Percentiles rank a stretch among this genome's conserved stretches.
These are phyloP conservation scores for Trametes sanguinea DNA, from an alignment of 768 basidiomycete genomes.

Conservation along the genomic window DNA sequence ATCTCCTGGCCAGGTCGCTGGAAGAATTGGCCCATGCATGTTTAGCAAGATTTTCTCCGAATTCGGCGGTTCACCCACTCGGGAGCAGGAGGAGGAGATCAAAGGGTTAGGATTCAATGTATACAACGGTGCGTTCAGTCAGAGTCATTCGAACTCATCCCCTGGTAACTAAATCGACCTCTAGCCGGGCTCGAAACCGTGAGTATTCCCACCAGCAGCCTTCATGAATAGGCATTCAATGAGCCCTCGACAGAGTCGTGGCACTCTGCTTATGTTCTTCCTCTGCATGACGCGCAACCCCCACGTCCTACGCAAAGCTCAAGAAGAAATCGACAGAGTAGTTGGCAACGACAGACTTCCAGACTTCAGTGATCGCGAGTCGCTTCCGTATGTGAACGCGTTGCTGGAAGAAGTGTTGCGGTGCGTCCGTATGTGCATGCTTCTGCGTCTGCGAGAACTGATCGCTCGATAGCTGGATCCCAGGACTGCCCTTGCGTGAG, in stretches of 20 bases:
- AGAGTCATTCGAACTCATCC: too few species aligned
- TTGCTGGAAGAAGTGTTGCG: slow-evolving; percentile 37
- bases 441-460: background rate
- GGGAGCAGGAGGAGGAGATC: background rate
- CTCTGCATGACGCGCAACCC: slow-evolving; percentile 41
- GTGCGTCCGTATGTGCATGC: too few species aligned
- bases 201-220: background rate
- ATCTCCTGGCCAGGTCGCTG: background rate
- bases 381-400: slow-evolving; percentile 42
- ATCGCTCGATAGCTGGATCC: slow-evolving; percentile 5
- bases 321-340: slow-evolving; percentile 43
- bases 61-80: background rate
- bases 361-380: slow-evolving; percentile 39
- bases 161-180: background rate
- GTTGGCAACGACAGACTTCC: slow-evolving; percentile 42
- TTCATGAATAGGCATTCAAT: too few species aligned
- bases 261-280: slow-evolving; percentile 40
- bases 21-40: background rate
- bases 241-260: slow-evolving; percentile 36
- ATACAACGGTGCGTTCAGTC: slow-evolving; percentile 1
- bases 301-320: slow-evolving; percentile 39
- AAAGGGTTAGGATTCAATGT: background rate
- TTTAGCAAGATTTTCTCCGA: background rate
- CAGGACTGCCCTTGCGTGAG: slow-evolving; percentile 14
- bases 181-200: slow-evolving; percentile 17